phyloP scores from a whole-genome alignment of 2,329 filamentous ascomycete species.

The Gliomastix tumulicola region DNA sequence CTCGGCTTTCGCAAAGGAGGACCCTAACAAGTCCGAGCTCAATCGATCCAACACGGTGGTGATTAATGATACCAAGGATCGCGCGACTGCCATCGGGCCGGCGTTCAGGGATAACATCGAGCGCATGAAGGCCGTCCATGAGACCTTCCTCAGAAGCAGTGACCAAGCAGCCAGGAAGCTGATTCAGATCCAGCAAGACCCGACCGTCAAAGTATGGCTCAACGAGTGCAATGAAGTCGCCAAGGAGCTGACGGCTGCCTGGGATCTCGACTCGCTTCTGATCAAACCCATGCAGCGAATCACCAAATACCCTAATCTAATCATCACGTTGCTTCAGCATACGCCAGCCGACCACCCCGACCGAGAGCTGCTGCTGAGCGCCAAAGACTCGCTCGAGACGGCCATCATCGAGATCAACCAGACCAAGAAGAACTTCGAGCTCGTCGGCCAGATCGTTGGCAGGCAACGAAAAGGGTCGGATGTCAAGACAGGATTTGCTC shows the following conservation, averaged over 20 bases:
- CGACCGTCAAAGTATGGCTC: constrained; percentile 73
- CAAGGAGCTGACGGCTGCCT: constrained; percentile 85
- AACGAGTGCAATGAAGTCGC: constrained; percentile 89
- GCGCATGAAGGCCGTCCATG: constrained; percentile 53
- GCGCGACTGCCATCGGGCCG: constrained; percentile 43
- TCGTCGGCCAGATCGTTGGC: constrained; percentile 82
- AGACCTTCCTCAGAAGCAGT: constrained; percentile 56
- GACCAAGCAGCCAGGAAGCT: constrained; percentile 55
- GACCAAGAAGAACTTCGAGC: constrained; percentile 88
- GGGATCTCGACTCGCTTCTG: constrained; percentile 91
- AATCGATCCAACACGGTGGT: constrained; percentile 32
- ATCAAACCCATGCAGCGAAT: constrained; percentile 96
- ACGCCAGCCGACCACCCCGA: constrained; percentile 84
- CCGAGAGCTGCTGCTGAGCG: constrained; percentile 51
- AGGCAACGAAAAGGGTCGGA: constrained; percentile 86
- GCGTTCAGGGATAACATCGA: constrained; percentile 51
- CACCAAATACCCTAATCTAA: constrained; percentile 84
- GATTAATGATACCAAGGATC: constrained; percentile 45
- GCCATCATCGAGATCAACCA: constrained; percentile 87
- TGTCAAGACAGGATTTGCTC: constrained; percentile 74
- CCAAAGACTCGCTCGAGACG: constrained; percentile 48
- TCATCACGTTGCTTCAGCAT: constrained; percentile 70
- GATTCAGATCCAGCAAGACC: constrained; percentile 56
- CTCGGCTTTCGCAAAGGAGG: constrained; percentile 31
- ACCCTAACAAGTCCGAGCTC: constrained; percentile 31